Conservation (phyloP, 768 basidiomycete genomes). For the Goffeauzyma gilvescens region DNA sequence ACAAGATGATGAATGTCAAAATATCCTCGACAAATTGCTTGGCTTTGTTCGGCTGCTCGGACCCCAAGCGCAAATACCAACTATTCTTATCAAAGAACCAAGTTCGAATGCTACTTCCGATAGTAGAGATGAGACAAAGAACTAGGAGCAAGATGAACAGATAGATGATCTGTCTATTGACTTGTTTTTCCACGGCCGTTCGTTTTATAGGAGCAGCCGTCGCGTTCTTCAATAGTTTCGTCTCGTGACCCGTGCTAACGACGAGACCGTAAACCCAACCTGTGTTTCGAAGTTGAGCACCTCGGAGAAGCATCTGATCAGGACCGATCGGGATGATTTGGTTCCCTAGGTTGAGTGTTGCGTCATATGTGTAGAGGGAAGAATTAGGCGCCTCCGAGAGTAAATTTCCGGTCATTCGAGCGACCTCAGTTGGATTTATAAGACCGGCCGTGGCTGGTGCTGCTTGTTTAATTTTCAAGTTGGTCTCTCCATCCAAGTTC, state of each 20-base stretch:
- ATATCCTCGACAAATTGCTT: constrained; percentile 62
- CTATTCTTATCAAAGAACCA: constrained; percentile 74
- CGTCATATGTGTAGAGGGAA: constrained; percentile 85
- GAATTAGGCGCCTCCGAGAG: constrained; percentile 96
- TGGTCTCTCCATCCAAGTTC: constrained; percentile 95
- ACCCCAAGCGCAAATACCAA: constrained; percentile 69
- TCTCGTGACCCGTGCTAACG: constrained; percentile 93
- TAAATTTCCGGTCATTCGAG: constrained; percentile 56
- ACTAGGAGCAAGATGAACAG: constrained; percentile 72
- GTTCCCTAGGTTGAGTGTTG: constrained; percentile 41
- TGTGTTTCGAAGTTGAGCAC: constrained; percentile 89
- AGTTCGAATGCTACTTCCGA: constrained; percentile 74
- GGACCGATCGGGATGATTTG: constrained; percentile 72
- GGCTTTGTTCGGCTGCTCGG: constrained; percentile 33
- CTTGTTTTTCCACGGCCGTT: constrained; percentile 85
- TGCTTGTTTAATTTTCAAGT: constrained; percentile 95
- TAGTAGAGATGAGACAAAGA: constrained; percentile 72
- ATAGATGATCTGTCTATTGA: constrained; percentile 90
- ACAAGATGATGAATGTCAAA: constrained; percentile 91
- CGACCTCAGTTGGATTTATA: constrained; percentile 57
- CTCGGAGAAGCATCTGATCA: constrained; percentile 80
- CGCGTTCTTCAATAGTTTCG: constrained; percentile 93
- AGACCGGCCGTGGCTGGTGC: constrained; percentile 59
- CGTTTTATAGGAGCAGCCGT: constrained; percentile 93
- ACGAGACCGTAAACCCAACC: constrained; percentile 87